phyloP scores from a whole-genome alignment of 495 filamentous ascomycete genomes.

The Chaetomium fimeti region DNA sequence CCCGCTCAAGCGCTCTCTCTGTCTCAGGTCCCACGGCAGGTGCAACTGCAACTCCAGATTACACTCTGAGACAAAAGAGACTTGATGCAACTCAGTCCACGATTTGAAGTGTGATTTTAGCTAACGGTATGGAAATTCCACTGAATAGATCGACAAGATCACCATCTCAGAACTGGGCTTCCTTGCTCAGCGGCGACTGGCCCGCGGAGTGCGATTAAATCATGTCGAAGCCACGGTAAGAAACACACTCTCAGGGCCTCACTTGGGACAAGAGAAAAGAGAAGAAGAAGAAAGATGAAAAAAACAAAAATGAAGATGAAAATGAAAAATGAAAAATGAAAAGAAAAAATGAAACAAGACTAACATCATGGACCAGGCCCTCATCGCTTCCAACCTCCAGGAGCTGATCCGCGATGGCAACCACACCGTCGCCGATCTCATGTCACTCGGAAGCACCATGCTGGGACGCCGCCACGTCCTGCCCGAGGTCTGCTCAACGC shows the following conservation, averaged over 20 bases:
- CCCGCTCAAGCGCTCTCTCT: background rate
- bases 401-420: slow-evolving; percentile 97
- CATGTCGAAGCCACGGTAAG: slow-evolving; percentile 85
- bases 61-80: background rate
- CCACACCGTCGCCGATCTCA: slow-evolving; percentile 88
- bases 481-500: slow-evolving; percentile 71
- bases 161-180: slow-evolving; percentile 85
- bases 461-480: slow-evolving; percentile 92
- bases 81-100: background rate
- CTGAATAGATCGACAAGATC: slow-evolving; percentile 85
- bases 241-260: background rate
- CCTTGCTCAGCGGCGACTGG: slow-evolving; percentile 84
- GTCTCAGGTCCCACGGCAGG: background rate
- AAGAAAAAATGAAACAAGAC: background rate
- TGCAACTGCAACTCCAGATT: too few species aligned
- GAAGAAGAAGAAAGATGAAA: background rate
- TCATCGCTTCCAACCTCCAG: slow-evolving; percentile 88
- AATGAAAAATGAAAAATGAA: background rate
- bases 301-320: background rate
- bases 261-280: background rate
- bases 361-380: slow-evolving; percentile 55
- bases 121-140: slow-evolving; percentile 9
- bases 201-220: slow-evolving; percentile 84
- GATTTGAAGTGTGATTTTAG: background rate
- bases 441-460: slow-evolving; percentile 86